A percentile compares a stretch with the other conserved stretches of the same genome.
Conservation (phyloP, 371 early-diverging fungal species). For the Blakeslea trispora region DNA sequence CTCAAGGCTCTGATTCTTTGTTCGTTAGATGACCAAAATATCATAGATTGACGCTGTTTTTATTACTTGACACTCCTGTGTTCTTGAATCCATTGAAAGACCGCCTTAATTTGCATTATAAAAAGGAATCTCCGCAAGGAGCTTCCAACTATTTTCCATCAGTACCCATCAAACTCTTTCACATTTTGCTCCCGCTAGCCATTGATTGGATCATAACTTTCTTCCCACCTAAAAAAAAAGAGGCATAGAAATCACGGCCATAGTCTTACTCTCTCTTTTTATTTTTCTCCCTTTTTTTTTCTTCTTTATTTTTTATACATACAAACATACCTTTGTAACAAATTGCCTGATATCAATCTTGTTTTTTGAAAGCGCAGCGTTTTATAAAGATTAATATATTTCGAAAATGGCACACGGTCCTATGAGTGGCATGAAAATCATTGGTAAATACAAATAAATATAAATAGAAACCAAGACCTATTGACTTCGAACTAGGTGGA, state of each 20-base stretch:
- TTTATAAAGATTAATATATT: no score
- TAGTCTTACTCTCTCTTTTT: no score
- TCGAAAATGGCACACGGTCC: constrained; percentile 32
- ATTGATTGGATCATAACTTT: background rate
- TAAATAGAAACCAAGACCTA: background rate
- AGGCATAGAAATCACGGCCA: background rate
- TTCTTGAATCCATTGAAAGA: background rate
- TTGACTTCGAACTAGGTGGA: constrained; percentile 14
- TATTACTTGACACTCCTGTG: no score
- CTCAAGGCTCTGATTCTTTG: no score
- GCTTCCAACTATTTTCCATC: no score
- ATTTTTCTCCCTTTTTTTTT: background rate
- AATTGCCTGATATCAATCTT: no score
- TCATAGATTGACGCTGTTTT: no score
- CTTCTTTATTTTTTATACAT: background rate
- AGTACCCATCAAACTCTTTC: no score
- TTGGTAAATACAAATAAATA: constrained; percentile 17
- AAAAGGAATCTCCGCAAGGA: background rate
- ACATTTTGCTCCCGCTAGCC: background rate
- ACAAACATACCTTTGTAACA: no score
- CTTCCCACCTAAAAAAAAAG: background rate
- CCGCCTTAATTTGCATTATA: background rate
- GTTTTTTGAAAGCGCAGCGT: no score
- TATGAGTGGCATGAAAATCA: constrained; percentile 34
- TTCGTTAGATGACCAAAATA: no score